Evolutionary conservation across 202 grass and related monocot species (phyloP).

Genomic region (Carex sylvatica): DNA sequence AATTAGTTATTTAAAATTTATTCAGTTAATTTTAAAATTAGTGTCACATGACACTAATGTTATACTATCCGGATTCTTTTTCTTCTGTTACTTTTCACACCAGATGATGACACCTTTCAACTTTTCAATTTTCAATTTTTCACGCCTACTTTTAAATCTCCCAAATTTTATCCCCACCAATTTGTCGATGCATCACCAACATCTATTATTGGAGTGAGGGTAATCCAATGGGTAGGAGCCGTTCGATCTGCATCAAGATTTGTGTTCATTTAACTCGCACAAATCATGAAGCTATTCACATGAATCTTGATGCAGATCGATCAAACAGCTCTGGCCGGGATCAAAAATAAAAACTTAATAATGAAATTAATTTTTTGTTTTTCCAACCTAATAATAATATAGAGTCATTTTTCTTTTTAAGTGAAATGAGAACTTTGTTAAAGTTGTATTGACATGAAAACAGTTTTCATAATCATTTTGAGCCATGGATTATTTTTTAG

Average conservation of each 20-base stretch:
- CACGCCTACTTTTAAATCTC: not conserved
- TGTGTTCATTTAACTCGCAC: too few species aligned
- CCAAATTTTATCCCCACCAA: not conserved
- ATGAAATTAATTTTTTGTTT: not conserved
- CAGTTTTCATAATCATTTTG: not conserved
- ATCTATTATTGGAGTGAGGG: not conserved
- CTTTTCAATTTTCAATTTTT: not conserved
- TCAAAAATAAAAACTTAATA: not conserved
- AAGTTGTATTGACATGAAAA: not conserved
- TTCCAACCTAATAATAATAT: not conserved
- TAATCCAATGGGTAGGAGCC: too few species aligned
- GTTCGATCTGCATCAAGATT: too few species aligned
- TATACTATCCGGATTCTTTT: too few species aligned
- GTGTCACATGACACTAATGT: too few species aligned
- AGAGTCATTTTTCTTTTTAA: not conserved
- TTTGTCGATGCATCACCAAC: not conserved
- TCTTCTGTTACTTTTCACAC: constrained; percentile 3
- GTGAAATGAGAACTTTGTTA: not conserved
- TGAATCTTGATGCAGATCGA: too few species aligned
- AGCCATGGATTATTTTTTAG: not conserved
- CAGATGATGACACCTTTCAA: not conserved
- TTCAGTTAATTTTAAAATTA: too few species aligned
- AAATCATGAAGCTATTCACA: too few species aligned
- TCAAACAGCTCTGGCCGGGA: too few species aligned
- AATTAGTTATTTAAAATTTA: too few species aligned